Conservation (phyloP, 2,329 filamentous ascomycete genomes). For the Fusarium penzigii region DNA sequence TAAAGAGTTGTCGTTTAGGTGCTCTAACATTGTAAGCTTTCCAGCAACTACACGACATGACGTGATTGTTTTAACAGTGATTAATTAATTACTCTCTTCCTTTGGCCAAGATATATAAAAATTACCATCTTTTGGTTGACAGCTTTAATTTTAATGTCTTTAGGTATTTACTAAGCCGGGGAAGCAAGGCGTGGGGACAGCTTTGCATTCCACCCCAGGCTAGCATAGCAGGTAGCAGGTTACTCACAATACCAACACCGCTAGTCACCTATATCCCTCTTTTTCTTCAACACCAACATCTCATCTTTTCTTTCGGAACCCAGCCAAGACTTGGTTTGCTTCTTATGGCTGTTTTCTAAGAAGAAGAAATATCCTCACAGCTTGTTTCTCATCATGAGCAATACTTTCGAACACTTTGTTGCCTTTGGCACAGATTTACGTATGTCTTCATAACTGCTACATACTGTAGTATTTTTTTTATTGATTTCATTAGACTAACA, state of each 20-base stretch:
- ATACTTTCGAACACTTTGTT: conserved; percentile 37
- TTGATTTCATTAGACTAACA: not conserved
- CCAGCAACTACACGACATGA: not conserved
- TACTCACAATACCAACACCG: no score
- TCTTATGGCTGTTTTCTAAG: not conserved
- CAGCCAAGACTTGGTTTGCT: not conserved
- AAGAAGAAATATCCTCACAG: not conserved
- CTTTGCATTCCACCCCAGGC: no score
- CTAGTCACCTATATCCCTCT: no score
- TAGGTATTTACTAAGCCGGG: conserved; percentile 12
- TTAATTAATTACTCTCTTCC: not conserved
- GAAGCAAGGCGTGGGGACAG: not conserved
- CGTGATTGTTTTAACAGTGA: not conserved
- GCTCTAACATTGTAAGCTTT: no score
- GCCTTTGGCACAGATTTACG: conserved; percentile 50
- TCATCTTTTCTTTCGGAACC: no score
- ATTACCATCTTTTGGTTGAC: not conserved
- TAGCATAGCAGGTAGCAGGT: no score
- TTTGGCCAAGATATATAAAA: not conserved
- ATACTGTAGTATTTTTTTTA: not conserved
- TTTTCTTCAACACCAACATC: no score
- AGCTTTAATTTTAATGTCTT: not conserved
- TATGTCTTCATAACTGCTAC: conserved; percentile 30
- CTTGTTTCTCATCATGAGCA: conserved; percentile 25
- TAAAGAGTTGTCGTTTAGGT: conserved; percentile 1